Evolutionary conservation across 805 yeast species (phyloP), one percentile per base, ranked within the genome.

Genomic region (Candida succiphila): DNA sequence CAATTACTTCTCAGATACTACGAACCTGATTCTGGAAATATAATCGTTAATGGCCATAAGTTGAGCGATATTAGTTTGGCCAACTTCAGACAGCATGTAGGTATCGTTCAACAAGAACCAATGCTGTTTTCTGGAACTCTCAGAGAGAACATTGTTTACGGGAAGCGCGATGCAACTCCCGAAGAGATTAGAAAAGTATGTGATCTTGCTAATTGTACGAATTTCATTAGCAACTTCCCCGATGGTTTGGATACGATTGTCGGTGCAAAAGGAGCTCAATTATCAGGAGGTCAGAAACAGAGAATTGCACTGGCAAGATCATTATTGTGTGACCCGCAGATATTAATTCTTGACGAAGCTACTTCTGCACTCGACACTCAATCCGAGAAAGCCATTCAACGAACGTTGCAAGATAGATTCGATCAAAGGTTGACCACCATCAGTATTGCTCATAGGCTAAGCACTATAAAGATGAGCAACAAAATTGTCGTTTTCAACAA

Each of bases 281-380:
- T 89, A 35, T 81, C 94, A 39, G 97, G 96, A 16, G 97, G 97
- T 13, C 97, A 89, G 54, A 84, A 83, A 59, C 97, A 89, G 55
- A 64, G 97, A 45, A 77, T 89, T 29, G 94, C 96, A 7, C 65
- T 89, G 37, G 96, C 96, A 1, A 68, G 97, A 39, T 85, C 96
- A 0, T 65, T 89, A 33, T 66, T 89, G 33, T 65, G 83, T 33
- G 68, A 77, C 29, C 96, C 97, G 2, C 67, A 78, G 6, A 67
- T 89, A n/a, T 60, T 89, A 37, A 75, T 89, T 22, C 60, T 89
- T 37, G 97, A 89, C 54, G 97, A 89, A 54, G 95, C 96, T 12
- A 89, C 97, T 0, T 83, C 95, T 23, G 96, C 96, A 0, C 62
- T 89, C 33, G 97, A 89, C 51, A 75, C 94, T 10, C 83, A 82